Base-by-base conservation (phyloP, 306 rosid species). In the Ormosia emarginata region DNA sequence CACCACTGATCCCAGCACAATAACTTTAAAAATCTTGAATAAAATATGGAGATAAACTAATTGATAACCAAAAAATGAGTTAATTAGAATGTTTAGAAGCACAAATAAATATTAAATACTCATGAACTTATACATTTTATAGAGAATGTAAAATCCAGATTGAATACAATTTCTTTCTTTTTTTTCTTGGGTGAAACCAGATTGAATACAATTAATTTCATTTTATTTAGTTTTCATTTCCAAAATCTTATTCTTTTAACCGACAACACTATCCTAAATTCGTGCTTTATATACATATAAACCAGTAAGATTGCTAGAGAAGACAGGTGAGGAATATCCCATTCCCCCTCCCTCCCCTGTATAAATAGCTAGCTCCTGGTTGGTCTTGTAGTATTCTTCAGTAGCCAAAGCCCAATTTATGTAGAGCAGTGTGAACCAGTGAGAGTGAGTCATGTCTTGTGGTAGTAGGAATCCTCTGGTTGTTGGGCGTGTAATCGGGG, bases 401-500 rank as follows among this genome's bases (percentile, higher is more conserved):
- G 49, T 43, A 13, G 2, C 62, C 18, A 18, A 55, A 82, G 8
- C 0, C 55, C 55, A 56, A 67, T 53, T 64, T 52, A 58, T 17
- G 53, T 3, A 7, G n/a, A 24, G 30, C 2, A 68, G 40, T 24
- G 70, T 18, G 13, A 56, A 6, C 15, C 9, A 53, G 2, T 37
- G 4, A n/a, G 0, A 2, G 2, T 13, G 8, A 12, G 10, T 14
- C 40, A 81, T 86, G 89, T 37, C 57, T 1, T 2, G 73, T 24
- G 50, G 77, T 29, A 72, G 83, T 4, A 74, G 83, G 18, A 82
- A 83, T 30, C 70, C 90, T 34, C 87, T 86, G 0, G 85, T 81
- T 58, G 71, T 87, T 40, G 90, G 90, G 62, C 70, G 90, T 12
- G 82, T 87, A 6, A 57, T 83, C 10, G 90, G 87, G 52, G 90